Conservation (phyloP, 345 rosid genomes). For the Eucalyptus erythrocorys region DNA sequence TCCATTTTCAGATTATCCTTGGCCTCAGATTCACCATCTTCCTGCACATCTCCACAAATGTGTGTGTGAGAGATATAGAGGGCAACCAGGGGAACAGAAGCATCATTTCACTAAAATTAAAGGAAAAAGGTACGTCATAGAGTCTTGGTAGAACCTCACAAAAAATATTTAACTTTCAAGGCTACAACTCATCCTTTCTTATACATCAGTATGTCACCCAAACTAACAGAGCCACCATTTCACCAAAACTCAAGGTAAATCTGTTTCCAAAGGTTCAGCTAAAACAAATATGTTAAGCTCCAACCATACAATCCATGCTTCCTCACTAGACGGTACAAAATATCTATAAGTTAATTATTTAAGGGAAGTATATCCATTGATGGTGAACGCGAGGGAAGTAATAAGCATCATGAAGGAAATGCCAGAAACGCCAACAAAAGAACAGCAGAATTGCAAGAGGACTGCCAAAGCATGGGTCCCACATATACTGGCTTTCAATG, state of each 20-base stretch:
- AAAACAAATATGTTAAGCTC: background rate
- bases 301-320: background rate
- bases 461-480: too few species aligned
- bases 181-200: background rate
- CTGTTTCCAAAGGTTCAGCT: background rate
- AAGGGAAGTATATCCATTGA: background rate
- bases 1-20: constrained; percentile 15
- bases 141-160: background rate
- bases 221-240: background rate
- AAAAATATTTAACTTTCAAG: too few species aligned
- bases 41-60: constrained; percentile 13
- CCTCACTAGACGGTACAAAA: background rate
- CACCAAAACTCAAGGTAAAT: too few species aligned
- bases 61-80: background rate
- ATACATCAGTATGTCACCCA: background rate
- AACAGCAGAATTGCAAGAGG: too few species aligned
- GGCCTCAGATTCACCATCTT: constrained; percentile 15
- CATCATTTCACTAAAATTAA: background rate
- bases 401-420: background rate
- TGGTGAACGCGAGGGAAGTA: background rate
- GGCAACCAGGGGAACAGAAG: background rate
- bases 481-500: fast-evolving
- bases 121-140: background rate
- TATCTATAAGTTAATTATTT: background rate
- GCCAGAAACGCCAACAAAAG: background rate